These are phyloP conservation scores for Talaromyces verruculosus DNA, from an alignment of 2,329 filamentous ascomycete genomes.

Conservation along the genomic window DNA sequence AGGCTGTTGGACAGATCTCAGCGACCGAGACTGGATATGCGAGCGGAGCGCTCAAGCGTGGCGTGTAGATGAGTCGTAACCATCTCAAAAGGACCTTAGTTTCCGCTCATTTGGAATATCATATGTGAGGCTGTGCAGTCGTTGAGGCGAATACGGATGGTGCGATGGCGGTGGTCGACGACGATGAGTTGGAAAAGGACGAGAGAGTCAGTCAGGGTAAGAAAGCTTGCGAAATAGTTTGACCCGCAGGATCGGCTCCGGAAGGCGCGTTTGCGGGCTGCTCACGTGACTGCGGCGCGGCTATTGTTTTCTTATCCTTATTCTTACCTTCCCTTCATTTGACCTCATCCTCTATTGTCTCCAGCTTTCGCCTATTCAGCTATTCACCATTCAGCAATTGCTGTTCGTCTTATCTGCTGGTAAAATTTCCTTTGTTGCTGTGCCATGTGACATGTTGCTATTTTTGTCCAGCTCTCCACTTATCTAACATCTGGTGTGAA, in stretches of 20 bases:
- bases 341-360: not conserved
- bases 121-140: not conserved
- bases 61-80: conserved; percentile 36
- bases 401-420: not conserved
- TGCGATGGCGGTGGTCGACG: conserved; percentile 24
- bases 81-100: conserved; percentile 36
- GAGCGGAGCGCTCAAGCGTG: conserved; percentile 43
- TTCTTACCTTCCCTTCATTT: not conserved
- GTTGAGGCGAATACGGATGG: not conserved
- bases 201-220: conserved; percentile 22
- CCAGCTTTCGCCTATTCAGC: not conserved
- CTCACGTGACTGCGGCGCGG: conserved; percentile 26
- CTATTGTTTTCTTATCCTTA: conserved; percentile 9
- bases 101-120: not conserved
- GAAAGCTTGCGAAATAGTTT: conserved; percentile 19
- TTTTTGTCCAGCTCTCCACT: not conserved
- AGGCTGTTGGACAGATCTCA: conserved; percentile 12
- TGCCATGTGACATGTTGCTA: not conserved
- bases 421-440: not conserved
- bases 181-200: conserved; percentile 11
- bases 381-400: not conserved
- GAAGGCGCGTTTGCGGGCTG: conserved; percentile 27
- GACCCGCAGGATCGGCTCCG: conserved; percentile 22
- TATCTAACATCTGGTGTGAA: not conserved
- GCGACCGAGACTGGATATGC: conserved; percentile 27